Conservation (phyloP, 2,329 filamentous ascomycete species). For the Trichoderma sp. region DNA sequence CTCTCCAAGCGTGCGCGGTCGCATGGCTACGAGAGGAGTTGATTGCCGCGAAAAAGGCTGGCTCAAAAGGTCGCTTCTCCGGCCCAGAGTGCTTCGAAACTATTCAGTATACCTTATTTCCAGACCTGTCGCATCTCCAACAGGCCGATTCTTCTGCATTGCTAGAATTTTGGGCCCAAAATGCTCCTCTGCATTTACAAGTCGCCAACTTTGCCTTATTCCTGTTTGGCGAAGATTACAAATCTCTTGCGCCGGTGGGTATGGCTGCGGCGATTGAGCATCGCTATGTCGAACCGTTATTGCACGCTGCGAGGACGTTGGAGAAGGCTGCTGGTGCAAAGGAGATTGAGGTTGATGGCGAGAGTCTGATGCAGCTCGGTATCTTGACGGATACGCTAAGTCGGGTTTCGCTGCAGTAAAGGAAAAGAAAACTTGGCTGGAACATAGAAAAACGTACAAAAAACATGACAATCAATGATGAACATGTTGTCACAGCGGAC, state of each 20-base stretch:
- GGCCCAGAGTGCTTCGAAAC: slow-evolving; percentile 58
- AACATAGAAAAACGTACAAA: background rate
- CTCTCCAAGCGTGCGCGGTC: slow-evolving; percentile 63
- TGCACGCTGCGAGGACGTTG: slow-evolving; percentile 45
- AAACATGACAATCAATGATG: background rate
- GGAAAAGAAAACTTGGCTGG: background rate
- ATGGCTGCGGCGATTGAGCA: slow-evolving; percentile 61
- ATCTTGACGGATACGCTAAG: slow-evolving; percentile 48
- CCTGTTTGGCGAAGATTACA: slow-evolving; percentile 50
- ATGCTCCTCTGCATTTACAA: slow-evolving; percentile 58
- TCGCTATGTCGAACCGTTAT: slow-evolving; percentile 58
- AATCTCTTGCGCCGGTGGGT: slow-evolving; percentile 54
- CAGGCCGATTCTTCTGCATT: slow-evolving; percentile 47
- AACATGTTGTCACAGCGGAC: background rate
- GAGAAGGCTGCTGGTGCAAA: slow-evolving; percentile 37
- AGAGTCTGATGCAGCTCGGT: slow-evolving; percentile 43
- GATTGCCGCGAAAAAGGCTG: slow-evolving; percentile 45
- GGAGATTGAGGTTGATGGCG: slow-evolving; percentile 36
- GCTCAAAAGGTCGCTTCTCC: slow-evolving; percentile 47
- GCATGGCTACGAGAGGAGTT: slow-evolving; percentile 66
- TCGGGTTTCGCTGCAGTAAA: slow-evolving; percentile 44
- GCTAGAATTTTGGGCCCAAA: slow-evolving; percentile 54
- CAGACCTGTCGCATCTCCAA: slow-evolving; percentile 52
- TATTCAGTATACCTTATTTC: slow-evolving; percentile 64
- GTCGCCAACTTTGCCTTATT: slow-evolving; percentile 63